Conservation (phyloP, 108 stramenopile species). For the Phaeodactylum tricornutum region DNA sequence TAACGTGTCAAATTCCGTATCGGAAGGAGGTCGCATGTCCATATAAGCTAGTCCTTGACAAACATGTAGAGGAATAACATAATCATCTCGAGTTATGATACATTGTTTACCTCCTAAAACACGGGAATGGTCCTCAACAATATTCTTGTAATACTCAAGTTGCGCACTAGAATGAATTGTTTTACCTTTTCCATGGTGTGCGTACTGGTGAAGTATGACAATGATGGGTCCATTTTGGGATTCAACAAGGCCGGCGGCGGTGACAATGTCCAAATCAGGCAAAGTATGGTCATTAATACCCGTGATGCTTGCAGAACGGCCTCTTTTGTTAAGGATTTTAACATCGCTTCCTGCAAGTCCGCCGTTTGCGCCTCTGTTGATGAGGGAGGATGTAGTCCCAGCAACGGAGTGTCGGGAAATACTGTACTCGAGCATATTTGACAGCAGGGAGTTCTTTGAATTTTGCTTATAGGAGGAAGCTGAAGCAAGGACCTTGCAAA, state of each 20-base stretch:
- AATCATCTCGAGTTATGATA: constrained; percentile 20
- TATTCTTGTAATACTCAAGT: constrained; percentile 1
- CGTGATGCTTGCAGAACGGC: constrained; percentile 7
- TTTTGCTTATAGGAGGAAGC: no score
- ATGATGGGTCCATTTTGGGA: constrained; percentile 12
- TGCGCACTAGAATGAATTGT: constrained; percentile 18
- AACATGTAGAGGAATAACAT: constrained; percentile 14
- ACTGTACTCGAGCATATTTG: no score
- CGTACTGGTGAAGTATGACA: constrained; percentile 20
- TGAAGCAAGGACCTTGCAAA: no score
- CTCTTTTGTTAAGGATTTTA: constrained; percentile 1
- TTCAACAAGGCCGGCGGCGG: constrained; percentile 10
- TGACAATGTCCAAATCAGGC: constrained; percentile 7
- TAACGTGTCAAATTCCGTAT: constrained; percentile 14
- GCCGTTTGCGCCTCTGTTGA: constrained; percentile 28
- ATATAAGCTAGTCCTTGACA: constrained; percentile 12
- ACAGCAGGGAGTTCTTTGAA: no score
- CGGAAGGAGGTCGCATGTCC: constrained; percentile 11
- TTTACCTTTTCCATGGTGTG: constrained; percentile 1
- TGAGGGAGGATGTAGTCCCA: neutral
- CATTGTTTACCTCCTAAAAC: constrained; percentile 14
- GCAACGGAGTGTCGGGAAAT: no score
- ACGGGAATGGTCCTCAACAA: constrained; percentile 4
- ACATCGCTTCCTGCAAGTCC: constrained; percentile 13
- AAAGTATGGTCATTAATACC: constrained; percentile 23